Base-by-base conservation (phyloP, 129 eudicot genomes). In the Escallonia herrerae region DNA sequence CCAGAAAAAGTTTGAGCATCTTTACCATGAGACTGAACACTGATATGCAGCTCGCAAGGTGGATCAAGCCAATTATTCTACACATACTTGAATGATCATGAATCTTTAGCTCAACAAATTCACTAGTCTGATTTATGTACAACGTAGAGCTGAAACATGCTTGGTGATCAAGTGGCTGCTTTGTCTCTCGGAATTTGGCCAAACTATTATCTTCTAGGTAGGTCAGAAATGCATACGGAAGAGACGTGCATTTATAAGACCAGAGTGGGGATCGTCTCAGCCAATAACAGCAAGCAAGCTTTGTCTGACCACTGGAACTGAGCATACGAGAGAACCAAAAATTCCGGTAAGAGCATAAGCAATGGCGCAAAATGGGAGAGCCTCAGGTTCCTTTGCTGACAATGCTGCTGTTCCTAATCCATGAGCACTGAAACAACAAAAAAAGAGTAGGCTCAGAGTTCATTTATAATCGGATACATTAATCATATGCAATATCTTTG, bases 321-420 rank as follows among this genome's bases (percentile, higher is more conserved):
- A 94, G 78, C 99, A 94, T n/a, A 89, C 59, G 51, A 94, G 56
- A 43, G 96, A 94, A 52, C 90, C 99, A 64, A 94, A 89, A 48
- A 94, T 89, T 33, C 99, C 99, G 0, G 99, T 94, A 11, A 94
- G 84, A 44, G 91, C 96, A 41, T 94, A 94, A 37, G 99, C 99
- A 70, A 94, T 94, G 39, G 97, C 99, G 70, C 99, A 94, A 63
- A 94, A 94, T 45, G 99, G 99, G 71, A 94, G 90, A 49, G 99
- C 99, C 80, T 94, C 99, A 0, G 99, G 99, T 78, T 94, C 99
- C 81, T 94, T 94, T 14, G 99, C 99, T 58, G 99, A 86, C 64
- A 94, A 80, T 57, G 99, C 97, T 60, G 99, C 97, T 58, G 99
- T 94, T 74, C 99, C 99, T 64, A 94, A 40, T 61, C 99, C 99